These are phyloP conservation scores for Stagonosporopsis tanaceti DNA, from an alignment of 2,329 filamentous ascomycete genomes.

Conservation along the genomic window DNA sequence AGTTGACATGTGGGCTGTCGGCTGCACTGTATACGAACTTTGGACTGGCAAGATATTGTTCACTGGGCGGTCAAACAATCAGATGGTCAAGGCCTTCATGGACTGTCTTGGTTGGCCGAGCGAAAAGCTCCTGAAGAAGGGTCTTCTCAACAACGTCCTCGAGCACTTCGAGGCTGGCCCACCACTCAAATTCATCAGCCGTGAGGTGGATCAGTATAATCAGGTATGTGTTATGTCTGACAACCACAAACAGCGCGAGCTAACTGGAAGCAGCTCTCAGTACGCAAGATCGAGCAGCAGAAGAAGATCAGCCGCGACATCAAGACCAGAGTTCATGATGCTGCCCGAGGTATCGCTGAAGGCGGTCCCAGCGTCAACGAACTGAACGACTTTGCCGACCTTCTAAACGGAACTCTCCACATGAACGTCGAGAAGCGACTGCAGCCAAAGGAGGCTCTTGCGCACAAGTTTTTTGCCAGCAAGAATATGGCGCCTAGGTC, in stretches of 20 bases:
- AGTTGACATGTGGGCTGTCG: slow-evolving; percentile 97
- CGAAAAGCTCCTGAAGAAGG: slow-evolving; percentile 85
- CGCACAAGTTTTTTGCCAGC: slow-evolving; percentile 82
- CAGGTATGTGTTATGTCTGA: slow-evolving; percentile 28
- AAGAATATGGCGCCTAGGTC: slow-evolving; percentile 33
- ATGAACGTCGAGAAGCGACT: slow-evolving; percentile 93
- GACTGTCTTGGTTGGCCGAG: slow-evolving; percentile 93
- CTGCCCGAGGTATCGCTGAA: slow-evolving; percentile 76
- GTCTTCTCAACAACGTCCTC: slow-evolving; percentile 72
- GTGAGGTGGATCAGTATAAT: slow-evolving; percentile 68
- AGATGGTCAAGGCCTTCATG: slow-evolving; percentile 97
- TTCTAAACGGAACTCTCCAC: slow-evolving; percentile 86
- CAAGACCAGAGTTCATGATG: slow-evolving; percentile 76
- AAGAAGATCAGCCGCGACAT: slow-evolving; percentile 73
- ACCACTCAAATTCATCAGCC: slow-evolving; percentile 84
- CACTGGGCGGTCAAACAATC: slow-evolving; percentile 93
- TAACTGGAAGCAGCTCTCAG: slow-evolving; percentile 62
- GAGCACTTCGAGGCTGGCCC: slow-evolving; percentile 62
- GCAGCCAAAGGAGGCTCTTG: slow-evolving; percentile 83
- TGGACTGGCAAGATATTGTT: slow-evolving; percentile 98
- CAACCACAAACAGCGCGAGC: neutral
- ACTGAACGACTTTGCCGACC: slow-evolving; percentile 81
- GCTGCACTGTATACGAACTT: slow-evolving; percentile 94
- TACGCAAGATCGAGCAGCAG: slow-evolving; percentile 70
- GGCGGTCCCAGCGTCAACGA: slow-evolving; percentile 72